Evolutionary conservation across 2,329 filamentous ascomycete species (phyloP), one percentile per base, ranked within the genome.

Genomic region (Aureobasidium mangrovei): DNA sequence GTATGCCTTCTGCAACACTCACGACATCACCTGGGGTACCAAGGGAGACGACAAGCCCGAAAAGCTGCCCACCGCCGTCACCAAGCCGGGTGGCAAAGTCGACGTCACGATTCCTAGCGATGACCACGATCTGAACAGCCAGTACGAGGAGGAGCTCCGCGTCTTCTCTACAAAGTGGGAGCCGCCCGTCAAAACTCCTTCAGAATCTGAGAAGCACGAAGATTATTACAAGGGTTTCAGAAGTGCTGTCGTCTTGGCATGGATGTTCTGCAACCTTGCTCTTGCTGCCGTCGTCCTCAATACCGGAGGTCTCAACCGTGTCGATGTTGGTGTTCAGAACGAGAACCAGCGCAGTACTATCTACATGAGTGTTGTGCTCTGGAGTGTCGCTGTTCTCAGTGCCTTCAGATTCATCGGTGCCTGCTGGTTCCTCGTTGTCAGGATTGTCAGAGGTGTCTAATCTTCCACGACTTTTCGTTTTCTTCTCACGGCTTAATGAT

Each of bases 181-280:
- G 29, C 82, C 85, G 59, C 84, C 89, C 59, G 83, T 85, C 70
- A 83, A 81, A 63, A 63, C 75, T 0, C 78, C 80, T 2, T 74
- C 74, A n/a, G 70, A 79, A 8, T 67, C 73, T 41, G 91, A 96
- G 67, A 88, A 86, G 65, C 91, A 98, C 70, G 89, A 96, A 75
- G 93, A 98, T 69, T 98, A 97, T 73, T 98, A 98, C 79, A 90
- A 91, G 64, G 93, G 91, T 60, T 95, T 98, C 69, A 83, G 93
- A 59, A 94, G 88, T 24, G 82, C 88, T 29, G 91, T 96, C 61
- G 93, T 98, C 31, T 75, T 97, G 48, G 83, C 86, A 60, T 98
- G 93, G 93, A 95, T 98, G 79, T 88, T 97, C 64, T 90, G 84
- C 66, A 98, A 98, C 70, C 87, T 98, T 68, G 90, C 82, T 0